Base-by-base conservation (phyloP, 805 yeast species). In the Schwanniomyces occidentalis region DNA sequence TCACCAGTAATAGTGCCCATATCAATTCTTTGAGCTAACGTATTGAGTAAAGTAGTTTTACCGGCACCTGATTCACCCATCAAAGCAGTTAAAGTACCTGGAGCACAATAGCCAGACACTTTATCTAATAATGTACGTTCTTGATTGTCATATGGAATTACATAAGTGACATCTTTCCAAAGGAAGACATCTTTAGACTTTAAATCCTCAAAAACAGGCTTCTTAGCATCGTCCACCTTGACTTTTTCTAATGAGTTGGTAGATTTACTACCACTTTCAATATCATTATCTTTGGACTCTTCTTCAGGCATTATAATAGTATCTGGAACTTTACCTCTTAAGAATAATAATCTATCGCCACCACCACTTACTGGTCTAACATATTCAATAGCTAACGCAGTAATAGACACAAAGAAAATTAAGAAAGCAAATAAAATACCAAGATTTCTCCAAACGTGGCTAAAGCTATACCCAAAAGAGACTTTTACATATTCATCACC, bases 41-140 rank as follows among this genome's bases (percentile, higher is more conserved):
- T 69, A 52, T 76, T 77, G 45, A 76, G 61, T 35, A 76, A 55
- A 8, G 81, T 76, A 8, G 81, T 76, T 46, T 76, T 76, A 51
- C 82, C 81, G 18, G 80, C 80, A 52, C 82, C 81, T n/a, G 81
- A 75, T 30, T 75, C 80, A 45, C 82, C 82, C 80, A 76, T 75
- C 18, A 76, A 54, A 8, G 83, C 82, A 15, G 82, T 77, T 49
- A 76, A 54, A 5, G 73, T 65, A 28, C 82, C 83, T 2, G 83
- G 81, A 22, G 50, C 45, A 34, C 61, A 54, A 43, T 41, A 61
- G 1, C 67, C 67, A 31, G 57, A 54, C 4, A 61, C 54, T 17
- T 28, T 44, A 16, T 52, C 57, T 61, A 73, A 48, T 57, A 76
- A 51, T 34, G 60, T 59, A 20, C 73, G 51, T 14, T 62, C 54